Conservation (phyloP, 208 protist species). For the Kentomonas sorsogonicus region DNA sequence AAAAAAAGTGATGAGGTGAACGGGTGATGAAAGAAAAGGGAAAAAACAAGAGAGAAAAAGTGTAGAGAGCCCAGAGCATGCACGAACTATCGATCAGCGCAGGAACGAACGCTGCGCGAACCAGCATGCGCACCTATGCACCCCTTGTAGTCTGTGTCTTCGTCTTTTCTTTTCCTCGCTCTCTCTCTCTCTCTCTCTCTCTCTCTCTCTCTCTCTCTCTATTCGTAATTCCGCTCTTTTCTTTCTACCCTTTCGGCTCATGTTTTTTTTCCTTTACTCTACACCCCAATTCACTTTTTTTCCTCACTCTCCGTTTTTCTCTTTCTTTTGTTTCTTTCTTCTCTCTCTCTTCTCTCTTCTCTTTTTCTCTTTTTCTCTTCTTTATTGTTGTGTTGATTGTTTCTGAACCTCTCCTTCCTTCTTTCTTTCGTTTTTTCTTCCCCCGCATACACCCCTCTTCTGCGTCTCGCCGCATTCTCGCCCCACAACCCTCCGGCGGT, state of each 20-base stretch:
- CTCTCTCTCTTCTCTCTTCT: background rate
- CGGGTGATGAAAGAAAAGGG: conserved; percentile 4
- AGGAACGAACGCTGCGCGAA: background rate
- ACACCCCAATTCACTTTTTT: background rate
- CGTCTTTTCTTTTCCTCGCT: background rate
- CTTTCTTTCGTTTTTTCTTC: no score
- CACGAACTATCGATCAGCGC: no score
- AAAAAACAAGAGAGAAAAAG: background rate
- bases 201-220: background rate
- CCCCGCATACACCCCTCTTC: no score
- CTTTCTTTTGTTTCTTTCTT: conserved; percentile 6
- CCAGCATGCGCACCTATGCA: background rate
- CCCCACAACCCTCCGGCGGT: no score
- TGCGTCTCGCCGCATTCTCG: no score
- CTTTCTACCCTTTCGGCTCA: conserved; percentile 6
- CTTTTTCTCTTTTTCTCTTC: conserved; percentile 10
- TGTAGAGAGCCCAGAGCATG: no score
- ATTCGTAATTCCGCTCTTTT: conserved; percentile 8
- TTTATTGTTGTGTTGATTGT: conserved; percentile 3
- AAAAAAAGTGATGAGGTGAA: conserved; percentile 10
- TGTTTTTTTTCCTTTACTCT: no score
- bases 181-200: no score
- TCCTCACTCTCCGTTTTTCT: conserved; percentile 1
- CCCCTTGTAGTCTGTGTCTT: background rate
- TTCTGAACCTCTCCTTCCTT: no score